Evolutionary conservation across 768 basidiomycete genomes (phyloP).

Genomic region (Tylopilus sp.): DNA sequence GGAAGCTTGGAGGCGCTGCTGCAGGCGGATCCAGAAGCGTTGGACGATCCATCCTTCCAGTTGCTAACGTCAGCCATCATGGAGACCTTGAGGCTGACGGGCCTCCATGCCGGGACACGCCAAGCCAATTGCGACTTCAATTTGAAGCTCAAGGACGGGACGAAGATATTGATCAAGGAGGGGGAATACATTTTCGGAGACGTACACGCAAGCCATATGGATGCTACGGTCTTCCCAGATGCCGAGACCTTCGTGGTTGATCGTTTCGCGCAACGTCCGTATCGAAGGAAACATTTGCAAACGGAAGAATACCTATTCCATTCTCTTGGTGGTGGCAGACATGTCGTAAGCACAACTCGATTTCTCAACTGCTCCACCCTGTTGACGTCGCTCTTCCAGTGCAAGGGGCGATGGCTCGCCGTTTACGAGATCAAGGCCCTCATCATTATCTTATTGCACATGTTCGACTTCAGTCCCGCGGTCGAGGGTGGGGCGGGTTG

Average conservation of each 20-base stretch:
- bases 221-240: conserved; percentile 8
- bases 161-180: conserved; percentile 13
- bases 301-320: conserved; percentile 13
- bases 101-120: conserved; percentile 15
- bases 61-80: conserved; percentile 25
- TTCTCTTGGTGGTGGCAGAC: conserved; percentile 16
- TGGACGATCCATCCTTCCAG: conserved; percentile 19
- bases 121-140: conserved; percentile 17
- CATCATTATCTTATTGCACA: conserved; percentile 14
- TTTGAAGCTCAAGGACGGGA: conserved; percentile 6
- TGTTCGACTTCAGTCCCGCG: conserved; percentile 12
- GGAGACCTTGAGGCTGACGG: conserved; percentile 25
- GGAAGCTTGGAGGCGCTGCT: conserved; percentile 14
- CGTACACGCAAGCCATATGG: conserved; percentile 18
- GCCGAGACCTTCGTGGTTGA: conserved; percentile 15
- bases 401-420: conserved; percentile 25
- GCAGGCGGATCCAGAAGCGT: conserved; percentile 2
- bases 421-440: conserved; percentile 22
- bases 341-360: conserved; percentile 12
- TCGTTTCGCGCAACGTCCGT: conserved; percentile 18
- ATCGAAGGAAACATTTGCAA: conserved; percentile 11
- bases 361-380: neutral
- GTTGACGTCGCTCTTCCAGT: conserved; percentile 6
- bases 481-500: neutral
- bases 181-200: conserved; percentile 21